Evolutionary conservation across 331 rosid genomes (phyloP), one percentile per base, ranked within the genome.

Genomic region (Rosa hybrid): DNA sequence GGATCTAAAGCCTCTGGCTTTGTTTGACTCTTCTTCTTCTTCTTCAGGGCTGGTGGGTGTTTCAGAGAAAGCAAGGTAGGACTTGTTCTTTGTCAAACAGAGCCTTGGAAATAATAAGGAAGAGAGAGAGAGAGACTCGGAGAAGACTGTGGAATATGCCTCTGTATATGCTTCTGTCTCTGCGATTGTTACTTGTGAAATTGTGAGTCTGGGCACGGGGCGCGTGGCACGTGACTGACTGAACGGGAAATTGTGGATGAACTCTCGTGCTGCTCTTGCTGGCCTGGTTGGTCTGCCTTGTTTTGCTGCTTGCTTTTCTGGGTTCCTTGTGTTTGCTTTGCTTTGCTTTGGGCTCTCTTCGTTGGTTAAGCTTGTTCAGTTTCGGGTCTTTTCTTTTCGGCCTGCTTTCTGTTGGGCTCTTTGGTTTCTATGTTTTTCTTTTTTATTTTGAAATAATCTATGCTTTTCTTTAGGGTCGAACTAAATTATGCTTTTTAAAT

Each of bases 1-100:
- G 59, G 87, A 75, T 83, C 80, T 77, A 51, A 77, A 25, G 70
- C 42, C 53, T 64, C 34, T 11, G 17, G 71, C 65, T 14, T 68
- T 69, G 76, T 14, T 67, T 21, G 45, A 81, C 20, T 42, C 71
- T 51, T 64, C 71, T 65, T 17, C 68, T 45, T 16, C 38, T 34
- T 34, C 38, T 34, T 34, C 21, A 16, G 45, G 42, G 46, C 8
- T 34, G 23, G 20, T 9, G 46, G 79, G 71, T 60, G 69, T 76
- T 45, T 76, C 54, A 11, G 78, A 57, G 57, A 46, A 49, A 12
- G 38, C 39, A n/a, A 74, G 53, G 68, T 17, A 48, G 3, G 44
- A 41, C 27, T 54, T 54, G 68, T 23, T 21, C 39, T 62, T 3
- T 62, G n/a, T 10, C 50, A 69, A 78, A 73, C 77, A 56, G 71